These are phyloP conservation scores for Erodium trifolium DNA, from an alignment of 441 rosid genomes.

Conservation along the genomic window DNA sequence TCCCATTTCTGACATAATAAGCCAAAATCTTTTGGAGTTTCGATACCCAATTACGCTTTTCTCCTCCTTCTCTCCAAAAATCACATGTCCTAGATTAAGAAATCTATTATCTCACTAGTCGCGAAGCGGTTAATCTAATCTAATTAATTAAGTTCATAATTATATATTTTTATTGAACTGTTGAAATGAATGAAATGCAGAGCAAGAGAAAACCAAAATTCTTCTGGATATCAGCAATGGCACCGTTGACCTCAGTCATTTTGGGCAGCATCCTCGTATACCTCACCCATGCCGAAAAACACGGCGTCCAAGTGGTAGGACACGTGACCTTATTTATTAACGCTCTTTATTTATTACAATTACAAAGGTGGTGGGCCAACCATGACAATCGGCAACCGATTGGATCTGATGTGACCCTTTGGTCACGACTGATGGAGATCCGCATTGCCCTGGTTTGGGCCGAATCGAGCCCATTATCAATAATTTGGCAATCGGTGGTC, in stretches of 20 bases:
- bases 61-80: background rate
- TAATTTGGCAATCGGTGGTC: background rate
- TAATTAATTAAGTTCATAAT: too few species aligned
- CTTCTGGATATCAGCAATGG: conserved; percentile 84
- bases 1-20: background rate
- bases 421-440: background rate
- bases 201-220: conserved; percentile 54
- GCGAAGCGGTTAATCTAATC: too few species aligned
- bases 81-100: background rate
- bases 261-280: conserved; percentile 64
- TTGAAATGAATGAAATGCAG: conserved; percentile 23
- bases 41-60: background rate
- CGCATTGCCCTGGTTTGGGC: background rate
- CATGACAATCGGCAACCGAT: background rate
- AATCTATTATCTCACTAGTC: too few species aligned
- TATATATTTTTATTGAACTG: background rate
- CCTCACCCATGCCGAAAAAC: conserved; percentile 40
- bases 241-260: conserved; percentile 65
- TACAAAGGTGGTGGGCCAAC: background rate
- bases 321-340: background rate
- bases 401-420: background rate
- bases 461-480: background rate
- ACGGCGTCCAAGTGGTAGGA: conserved; percentile 68
- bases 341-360: background rate
- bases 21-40: background rate